Conservation (phyloP, 495 filamentous ascomycete species). For the Penicillium paxilli region DNA sequence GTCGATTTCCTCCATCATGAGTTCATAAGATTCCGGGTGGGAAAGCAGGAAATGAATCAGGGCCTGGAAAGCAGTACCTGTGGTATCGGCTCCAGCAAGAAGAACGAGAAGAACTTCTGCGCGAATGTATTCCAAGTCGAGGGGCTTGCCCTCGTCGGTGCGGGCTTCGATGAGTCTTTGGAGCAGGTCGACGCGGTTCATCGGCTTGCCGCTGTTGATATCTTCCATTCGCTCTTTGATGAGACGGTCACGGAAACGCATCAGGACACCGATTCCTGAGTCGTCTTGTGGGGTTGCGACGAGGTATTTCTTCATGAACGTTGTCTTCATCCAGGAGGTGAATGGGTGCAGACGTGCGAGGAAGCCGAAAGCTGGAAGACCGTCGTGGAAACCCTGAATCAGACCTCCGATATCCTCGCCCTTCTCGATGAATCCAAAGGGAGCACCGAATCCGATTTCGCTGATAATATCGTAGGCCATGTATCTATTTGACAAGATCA, state of each 20-base stretch:
- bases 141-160: slow-evolving; percentile 44
- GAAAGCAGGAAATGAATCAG: slow-evolving; percentile 54
- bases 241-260: slow-evolving; percentile 53
- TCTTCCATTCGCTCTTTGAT: slow-evolving; percentile 38
- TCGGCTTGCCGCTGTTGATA: slow-evolving; percentile 27
- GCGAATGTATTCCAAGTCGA: slow-evolving; percentile 51
- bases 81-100: slow-evolving; percentile 67
- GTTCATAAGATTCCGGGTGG: slow-evolving; percentile 45
- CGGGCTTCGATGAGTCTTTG: slow-evolving; percentile 44
- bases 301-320: slow-evolving; percentile 53
- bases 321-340: slow-evolving; percentile 53
- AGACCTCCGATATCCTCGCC: slow-evolving; percentile 59
- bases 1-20: slow-evolving; percentile 59
- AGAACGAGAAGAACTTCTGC: slow-evolving; percentile 56
- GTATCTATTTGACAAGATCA: slow-evolving; percentile 24
- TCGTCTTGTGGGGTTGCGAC: slow-evolving; percentile 56
- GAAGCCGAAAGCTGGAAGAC: slow-evolving; percentile 48
- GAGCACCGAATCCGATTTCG: slow-evolving; percentile 61
- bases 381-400: slow-evolving; percentile 51
- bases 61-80: slow-evolving; percentile 54
- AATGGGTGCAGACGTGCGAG: slow-evolving; percentile 52
- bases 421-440: slow-evolving; percentile 60
- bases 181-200: slow-evolving; percentile 26
- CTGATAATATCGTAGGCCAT: slow-evolving; percentile 67
- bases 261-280: slow-evolving; percentile 40